Base-by-base conservation (phyloP, 2,329 filamentous ascomycete species). In the Dendrostoma leiphaemia region DNA sequence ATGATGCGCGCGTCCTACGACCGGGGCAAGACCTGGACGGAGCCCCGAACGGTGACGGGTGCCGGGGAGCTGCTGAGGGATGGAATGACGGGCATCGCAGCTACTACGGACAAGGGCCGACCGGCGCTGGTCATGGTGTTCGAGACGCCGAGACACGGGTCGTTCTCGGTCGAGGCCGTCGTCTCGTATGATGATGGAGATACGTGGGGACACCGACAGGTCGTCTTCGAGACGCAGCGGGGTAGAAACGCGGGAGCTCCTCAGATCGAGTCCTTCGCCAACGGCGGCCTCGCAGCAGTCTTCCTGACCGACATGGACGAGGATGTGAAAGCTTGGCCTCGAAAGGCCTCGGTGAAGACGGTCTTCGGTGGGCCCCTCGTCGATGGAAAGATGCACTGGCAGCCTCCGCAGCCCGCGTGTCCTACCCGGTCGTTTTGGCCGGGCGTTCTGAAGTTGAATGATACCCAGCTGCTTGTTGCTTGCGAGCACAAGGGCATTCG, bases 221-320 rank as follows among this genome's bases (percentile, higher is more conserved):
- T 70, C 13, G 73, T 76, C 6, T 76, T 71, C 54, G 63, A 67
- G 15, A 71, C 48, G 32, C 52, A 44, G 28, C 51, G 37, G 21
- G 51, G 55, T 4, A 41, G 69, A 48, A 73, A 75, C 54, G 74
- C 74, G 0, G 75, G 75, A 4, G 68, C 73, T 24, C 74, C 75
- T n/a, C 75, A 77, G 64, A 69, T 77, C 53, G 68, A 72, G 17
- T 67, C 67, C 12, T 71, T 73, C 53, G 69, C 61, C 0, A 69
- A 73, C 48, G 70, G 69, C 2, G 69, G 66, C 15, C 38, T 77
- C 54, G 74, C 69, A 1, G 70, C 71, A 1, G 69, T 75, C 6
- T 77, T 77, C 60, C 76, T 76, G 75, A 74, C 73, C 1, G 74
- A 77, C 54, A 74, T 77, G 60, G 73, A 75, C 47, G 61, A 68